Evolutionary conservation across 208 protist genomes (phyloP), one percentile per base, ranked within the genome.

Genomic region (Wallacemonas sp.): DNA sequence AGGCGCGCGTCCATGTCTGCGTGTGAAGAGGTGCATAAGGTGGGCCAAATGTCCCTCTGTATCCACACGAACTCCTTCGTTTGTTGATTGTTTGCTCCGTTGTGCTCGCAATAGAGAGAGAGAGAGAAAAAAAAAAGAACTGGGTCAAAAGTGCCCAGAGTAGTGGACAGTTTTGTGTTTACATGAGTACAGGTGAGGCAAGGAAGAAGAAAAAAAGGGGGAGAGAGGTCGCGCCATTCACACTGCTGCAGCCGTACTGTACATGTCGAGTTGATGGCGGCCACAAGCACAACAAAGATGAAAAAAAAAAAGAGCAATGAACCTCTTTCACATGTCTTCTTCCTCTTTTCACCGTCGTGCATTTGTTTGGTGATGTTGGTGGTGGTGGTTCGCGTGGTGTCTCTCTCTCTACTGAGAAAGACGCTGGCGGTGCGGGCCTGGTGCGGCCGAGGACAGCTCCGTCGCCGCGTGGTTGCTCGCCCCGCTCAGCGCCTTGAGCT

Each of bases 401-500:
- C n/a, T n/a, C n/a, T n/a, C n/a, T n/a, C n/a, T n/a, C n/a, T n/a
- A n/a, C n/a, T n/a, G n/a, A n/a, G n/a, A n/a, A n/a, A n/a, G n/a
- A n/a, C n/a, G n/a, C n/a, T n/a, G n/a, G 10, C 26, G 50, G 14
- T 18, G 50, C 50, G 57, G 57, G 18, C 16, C 38, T 28, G 38
- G 57, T 4, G 42, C 57, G 23, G 38, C 45, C 3, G 42, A 10
- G 3, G 57, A 64, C 11, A 64, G 57, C 57, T 31, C 41, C 4
- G 57, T 38, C 4, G 42, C 38, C 7, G 42, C 57, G 20, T 36
- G 38, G 8, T 42, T 59, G 31, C 29, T 18, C 10, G 52, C 32
- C 4, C 68, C 69, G 36, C 69, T 50, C 22, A 69, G 29, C 11
- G 59, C 59, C 66, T 82, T 67, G 20, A 86, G 73, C 36, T 79